phyloP scores from a whole-genome alignment of 305 asterid species.

The Fraxinus angustifolia region DNA sequence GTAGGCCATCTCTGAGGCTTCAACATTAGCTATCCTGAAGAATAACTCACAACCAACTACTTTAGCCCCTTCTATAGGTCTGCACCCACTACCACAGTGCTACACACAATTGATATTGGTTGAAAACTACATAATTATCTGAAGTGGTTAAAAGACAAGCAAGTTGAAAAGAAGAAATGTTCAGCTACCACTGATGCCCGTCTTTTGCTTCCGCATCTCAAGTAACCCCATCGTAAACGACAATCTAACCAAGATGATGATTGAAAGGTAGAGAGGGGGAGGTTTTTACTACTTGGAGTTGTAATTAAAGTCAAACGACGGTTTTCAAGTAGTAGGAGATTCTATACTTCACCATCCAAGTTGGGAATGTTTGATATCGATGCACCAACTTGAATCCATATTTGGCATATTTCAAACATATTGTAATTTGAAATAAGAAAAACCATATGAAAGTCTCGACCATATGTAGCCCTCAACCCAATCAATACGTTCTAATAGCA shows the following conservation, averaged over 20 bases:
- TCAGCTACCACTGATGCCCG: background rate
- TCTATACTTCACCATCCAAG: background rate
- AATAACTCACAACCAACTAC: background rate
- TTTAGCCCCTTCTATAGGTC: background rate
- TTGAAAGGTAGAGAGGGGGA: background rate
- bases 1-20: background rate
- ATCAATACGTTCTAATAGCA: background rate
- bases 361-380: background rate
- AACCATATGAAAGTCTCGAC: background rate
- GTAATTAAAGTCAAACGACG: background rate
- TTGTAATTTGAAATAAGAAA: background rate
- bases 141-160: background rate
- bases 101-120: background rate
- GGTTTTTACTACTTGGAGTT: background rate
- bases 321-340: background rate
- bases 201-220: background rate
- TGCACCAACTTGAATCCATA: background rate
- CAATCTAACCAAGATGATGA: background rate
- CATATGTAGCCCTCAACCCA: background rate
- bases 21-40: background rate
- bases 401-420: background rate
- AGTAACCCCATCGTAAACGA: background rate
- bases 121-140: background rate
- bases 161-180: background rate
- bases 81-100: background rate